Percentiles rank a stretch among this genome's conserved stretches.
These are phyloP conservation scores for Tulasnella sp. DNA, from an alignment of 768 basidiomycete species.

Conservation along the genomic window DNA sequence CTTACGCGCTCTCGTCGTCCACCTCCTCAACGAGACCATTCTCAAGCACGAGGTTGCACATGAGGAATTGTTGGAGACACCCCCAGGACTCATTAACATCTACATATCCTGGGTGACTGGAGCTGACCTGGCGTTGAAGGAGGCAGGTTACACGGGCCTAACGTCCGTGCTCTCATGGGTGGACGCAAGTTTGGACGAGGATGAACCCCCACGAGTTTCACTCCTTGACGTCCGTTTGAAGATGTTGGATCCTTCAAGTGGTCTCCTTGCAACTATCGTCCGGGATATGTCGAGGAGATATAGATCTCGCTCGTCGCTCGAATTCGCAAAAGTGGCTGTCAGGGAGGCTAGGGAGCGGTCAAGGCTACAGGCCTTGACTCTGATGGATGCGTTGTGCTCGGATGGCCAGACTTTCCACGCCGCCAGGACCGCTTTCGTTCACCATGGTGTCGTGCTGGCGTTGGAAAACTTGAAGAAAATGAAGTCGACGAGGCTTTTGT, in stretches of 20 bases:
- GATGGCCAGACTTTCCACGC: not conserved
- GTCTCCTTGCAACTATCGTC: not conserved
- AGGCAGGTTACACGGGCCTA: not conserved
- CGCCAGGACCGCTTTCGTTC: not conserved
- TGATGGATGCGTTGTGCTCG: not conserved
- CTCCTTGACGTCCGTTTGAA: not conserved
- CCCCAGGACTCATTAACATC: not conserved
- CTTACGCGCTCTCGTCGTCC: not conserved
- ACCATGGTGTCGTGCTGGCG: not conserved
- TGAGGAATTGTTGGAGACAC: not conserved
- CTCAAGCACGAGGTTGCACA: not conserved
- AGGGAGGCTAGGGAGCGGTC: not conserved
- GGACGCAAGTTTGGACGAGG: not conserved
- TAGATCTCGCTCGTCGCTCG: not conserved
- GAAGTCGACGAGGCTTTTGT: not conserved
- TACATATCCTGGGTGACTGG: not conserved
- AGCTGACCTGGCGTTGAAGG: not conserved
- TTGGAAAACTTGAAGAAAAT: not conserved
- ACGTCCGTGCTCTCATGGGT: not conserved
- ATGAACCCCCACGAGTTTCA: not conserved
- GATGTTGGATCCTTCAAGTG: not conserved
- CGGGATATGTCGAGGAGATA: not conserved
- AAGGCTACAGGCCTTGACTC: not conserved
- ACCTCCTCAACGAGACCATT: not conserved
- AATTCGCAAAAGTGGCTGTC: not conserved